These are phyloP conservation scores for Musa acuminata DNA, from an alignment of 176 grass and related monocot species.

Conservation along the genomic window DNA sequence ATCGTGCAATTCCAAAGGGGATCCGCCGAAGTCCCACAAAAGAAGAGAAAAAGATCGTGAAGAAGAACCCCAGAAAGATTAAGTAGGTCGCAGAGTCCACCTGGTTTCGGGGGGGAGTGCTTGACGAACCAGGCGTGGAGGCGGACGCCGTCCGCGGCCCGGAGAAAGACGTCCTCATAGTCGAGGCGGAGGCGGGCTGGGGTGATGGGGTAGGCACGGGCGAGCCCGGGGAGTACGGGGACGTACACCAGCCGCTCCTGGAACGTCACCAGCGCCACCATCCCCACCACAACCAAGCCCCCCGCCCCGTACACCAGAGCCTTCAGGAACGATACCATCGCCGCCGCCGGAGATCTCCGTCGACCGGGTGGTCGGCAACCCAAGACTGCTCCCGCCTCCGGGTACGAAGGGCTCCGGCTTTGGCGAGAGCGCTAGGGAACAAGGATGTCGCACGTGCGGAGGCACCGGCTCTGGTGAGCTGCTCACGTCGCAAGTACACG, in stretches of 20 bases:
- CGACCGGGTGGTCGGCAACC: slow-evolving; percentile 11
- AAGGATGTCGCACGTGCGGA: background rate
- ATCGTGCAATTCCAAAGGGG: background rate
- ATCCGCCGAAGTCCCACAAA: background rate
- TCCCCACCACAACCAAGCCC: slow-evolving; percentile 58
- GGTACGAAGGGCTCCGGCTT: background rate
- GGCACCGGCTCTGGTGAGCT: background rate
- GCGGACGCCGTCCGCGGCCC: slow-evolving; percentile 63
- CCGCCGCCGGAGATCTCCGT: slow-evolving; percentile 20
- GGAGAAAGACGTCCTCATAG: slow-evolving; percentile 86
- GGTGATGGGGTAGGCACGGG: slow-evolving; percentile 68
- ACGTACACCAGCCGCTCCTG: slow-evolving; percentile 97
- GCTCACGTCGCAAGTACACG: background rate
- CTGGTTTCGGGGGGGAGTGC: slow-evolving; percentile 49
- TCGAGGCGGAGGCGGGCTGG: slow-evolving; percentile 52
- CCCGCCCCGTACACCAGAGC: slow-evolving; percentile 64
- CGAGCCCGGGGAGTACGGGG: slow-evolving; percentile 75
- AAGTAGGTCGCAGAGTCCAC: slow-evolving; percentile 15
- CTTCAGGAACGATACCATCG: slow-evolving; percentile 59
- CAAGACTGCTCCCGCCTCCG: background rate
- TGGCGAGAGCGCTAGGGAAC: background rate
- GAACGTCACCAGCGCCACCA: slow-evolving; percentile 79
- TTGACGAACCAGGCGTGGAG: slow-evolving; percentile 99
- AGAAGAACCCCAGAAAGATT: slow-evolving; percentile 8
- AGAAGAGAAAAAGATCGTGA: background rate